Evolutionary conservation across 129 eudicot genomes (phyloP).

Genomic region (Lactuca sativa): DNA sequence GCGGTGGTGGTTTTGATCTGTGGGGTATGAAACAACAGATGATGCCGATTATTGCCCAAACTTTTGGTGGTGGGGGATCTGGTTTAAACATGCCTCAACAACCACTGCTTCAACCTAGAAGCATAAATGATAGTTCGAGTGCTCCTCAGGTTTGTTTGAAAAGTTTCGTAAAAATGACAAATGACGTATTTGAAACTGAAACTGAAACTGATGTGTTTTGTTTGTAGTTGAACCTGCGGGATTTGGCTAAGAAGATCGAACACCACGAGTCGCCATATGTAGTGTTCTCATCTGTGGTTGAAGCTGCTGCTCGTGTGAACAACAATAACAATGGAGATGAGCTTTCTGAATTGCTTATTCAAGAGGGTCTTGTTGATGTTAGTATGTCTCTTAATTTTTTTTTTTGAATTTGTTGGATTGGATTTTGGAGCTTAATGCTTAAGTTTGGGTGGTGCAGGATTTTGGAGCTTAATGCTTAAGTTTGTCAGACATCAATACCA

Average conservation of each 20-base stretch:
- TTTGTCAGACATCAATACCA: too few species aligned
- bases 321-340: conserved; percentile 32
- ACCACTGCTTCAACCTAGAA: conserved; percentile 30
- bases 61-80: conserved; percentile 65
- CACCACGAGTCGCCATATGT: conserved; percentile 48
- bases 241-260: conserved; percentile 62
- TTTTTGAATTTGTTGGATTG: not conserved
- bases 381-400: conserved; percentile 4
- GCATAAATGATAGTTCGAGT: conserved; percentile 25
- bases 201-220: not conserved
- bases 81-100: conserved; percentile 36
- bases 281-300: conserved; percentile 65
- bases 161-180: not conserved
- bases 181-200: not conserved
- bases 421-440: not conserved
- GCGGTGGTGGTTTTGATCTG: conserved; percentile 68
- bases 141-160: conserved; percentile 62
- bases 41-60: conserved; percentile 97
- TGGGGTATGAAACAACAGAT: conserved; percentile 89
- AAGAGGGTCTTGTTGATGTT: conserved; percentile 65
- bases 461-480: too few species aligned
- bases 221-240: conserved; percentile 45
- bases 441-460: conserved; percentile 44
- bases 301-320: conserved; percentile 43
- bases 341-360: conserved; percentile 48